Conservation (phyloP, 2,329 filamentous ascomycete species). For the Penicillium olsonii region DNA sequence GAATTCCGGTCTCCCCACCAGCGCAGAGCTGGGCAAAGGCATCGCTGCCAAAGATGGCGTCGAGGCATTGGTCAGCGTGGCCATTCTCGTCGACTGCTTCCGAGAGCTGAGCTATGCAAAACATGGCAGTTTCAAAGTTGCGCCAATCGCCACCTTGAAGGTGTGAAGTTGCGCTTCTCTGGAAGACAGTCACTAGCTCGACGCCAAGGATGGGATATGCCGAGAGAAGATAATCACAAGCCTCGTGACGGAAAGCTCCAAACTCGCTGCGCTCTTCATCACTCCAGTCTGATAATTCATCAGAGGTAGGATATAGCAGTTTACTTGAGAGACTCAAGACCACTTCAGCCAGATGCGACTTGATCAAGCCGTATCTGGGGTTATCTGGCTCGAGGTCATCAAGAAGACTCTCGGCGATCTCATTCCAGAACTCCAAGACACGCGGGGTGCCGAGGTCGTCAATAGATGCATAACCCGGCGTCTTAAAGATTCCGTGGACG, state of each 20-base stretch:
- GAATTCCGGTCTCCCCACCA: conserved; percentile 32
- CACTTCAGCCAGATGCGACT: conserved; percentile 41
- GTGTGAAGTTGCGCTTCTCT: conserved; percentile 37
- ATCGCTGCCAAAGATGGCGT: conserved; percentile 43
- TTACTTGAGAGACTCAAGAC: conserved; percentile 46
- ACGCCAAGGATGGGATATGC: conserved; percentile 47
- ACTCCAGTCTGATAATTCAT: conserved; percentile 41
- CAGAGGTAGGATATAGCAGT: conserved; percentile 39
- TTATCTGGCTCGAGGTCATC: conserved; percentile 33
- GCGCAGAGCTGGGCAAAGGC: conserved; percentile 38
- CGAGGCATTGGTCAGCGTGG: conserved; percentile 43
- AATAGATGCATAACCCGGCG: conserved; percentile 42
- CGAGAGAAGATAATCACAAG: conserved; percentile 48
- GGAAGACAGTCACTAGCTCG: conserved; percentile 44
- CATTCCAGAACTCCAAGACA: conserved; percentile 46
- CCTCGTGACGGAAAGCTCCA: conserved; percentile 46
- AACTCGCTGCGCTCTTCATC: conserved; percentile 47
- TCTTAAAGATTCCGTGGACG: conserved; percentile 42
- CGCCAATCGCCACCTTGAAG: conserved; percentile 42
- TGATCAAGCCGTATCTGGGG: conserved; percentile 32
- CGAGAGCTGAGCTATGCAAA: conserved; percentile 46
- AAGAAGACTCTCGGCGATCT: conserved; percentile 41
- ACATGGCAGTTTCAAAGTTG: conserved; percentile 47
- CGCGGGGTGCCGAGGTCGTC: conserved; percentile 41
- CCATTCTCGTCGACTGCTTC: conserved; percentile 48